A percentile compares a stretch with the other conserved stretches of the same genome.
phyloP scores from a whole-genome alignment of 805 yeast genomes.

The Lipomyces spencermartinsiae region DNA sequence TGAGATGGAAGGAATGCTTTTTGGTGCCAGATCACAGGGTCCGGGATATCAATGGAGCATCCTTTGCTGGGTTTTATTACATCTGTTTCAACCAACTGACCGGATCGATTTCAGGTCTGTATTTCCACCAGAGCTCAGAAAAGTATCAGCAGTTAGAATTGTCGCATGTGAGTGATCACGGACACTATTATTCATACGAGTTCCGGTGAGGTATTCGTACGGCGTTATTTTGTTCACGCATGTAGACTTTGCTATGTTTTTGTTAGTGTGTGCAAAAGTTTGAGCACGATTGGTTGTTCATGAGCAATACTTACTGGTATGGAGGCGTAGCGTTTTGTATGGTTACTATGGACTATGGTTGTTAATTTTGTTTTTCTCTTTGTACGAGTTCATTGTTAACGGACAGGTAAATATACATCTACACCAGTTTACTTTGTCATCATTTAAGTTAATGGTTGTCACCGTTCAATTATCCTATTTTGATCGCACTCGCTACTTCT shows the following conservation, averaged over 20 bases:
- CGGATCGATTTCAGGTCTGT: slow-evolving; percentile 79
- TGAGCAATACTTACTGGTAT: background rate
- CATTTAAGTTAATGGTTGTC: too few relatives aligned
- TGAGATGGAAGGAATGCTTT: slow-evolving; percentile 96
- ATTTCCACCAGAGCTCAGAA: slow-evolving; percentile 81
- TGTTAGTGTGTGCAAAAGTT: background rate
- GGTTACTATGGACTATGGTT: background rate
- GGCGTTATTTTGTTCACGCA: background rate
- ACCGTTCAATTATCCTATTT: too few relatives aligned
- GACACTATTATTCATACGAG: slow-evolving; percentile 33
- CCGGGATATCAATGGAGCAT: slow-evolving; percentile 71
- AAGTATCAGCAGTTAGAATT: slow-evolving; percentile 79
- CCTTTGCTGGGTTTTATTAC: slow-evolving; percentile 92
- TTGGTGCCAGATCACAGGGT: slow-evolving; percentile 77
- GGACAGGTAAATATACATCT: background rate
- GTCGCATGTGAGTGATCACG: slow-evolving; percentile 37
- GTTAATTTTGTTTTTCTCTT: background rate
- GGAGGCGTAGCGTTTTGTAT: background rate
- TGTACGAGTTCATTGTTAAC: background rate
- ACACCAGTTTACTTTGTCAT: background rate
- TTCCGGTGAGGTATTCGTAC: slow-evolving; percentile 28
- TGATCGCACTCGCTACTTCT: background rate
- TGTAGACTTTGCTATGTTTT: background rate
- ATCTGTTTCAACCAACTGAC: slow-evolving; percentile 78
- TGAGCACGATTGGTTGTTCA: background rate